Percentiles rank a stretch among this genome's conserved stretches.
Evolutionary conservation across 2,329 filamentous ascomycete genomes (phyloP).

Genomic region (Penicillium decumbens): DNA sequence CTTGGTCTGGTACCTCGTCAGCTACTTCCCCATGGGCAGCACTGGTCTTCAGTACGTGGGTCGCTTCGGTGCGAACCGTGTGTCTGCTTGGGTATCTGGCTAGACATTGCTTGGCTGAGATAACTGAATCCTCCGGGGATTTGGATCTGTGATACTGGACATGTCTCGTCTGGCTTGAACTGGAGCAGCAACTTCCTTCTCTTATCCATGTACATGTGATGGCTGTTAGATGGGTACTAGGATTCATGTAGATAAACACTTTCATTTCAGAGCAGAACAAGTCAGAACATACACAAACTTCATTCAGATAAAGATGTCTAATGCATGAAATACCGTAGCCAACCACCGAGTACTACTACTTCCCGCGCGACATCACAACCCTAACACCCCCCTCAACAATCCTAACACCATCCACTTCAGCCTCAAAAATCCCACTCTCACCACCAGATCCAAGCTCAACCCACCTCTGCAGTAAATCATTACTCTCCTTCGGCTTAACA

Average conservation of each 20-base stretch:
- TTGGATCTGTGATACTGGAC: background rate
- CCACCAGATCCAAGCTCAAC: constrained; percentile 54
- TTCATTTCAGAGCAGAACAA: no score
- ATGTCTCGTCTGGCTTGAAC: background rate
- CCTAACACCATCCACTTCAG: constrained; percentile 51
- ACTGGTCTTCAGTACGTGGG: constrained; percentile 81
- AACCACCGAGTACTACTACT: constrained; percentile 1
- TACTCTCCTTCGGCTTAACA: constrained; percentile 93
- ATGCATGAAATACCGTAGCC: background rate
- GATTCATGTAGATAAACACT: no score
- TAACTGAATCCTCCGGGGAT: background rate
- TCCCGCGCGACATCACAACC: constrained; percentile 42
- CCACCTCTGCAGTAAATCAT: constrained; percentile 75
- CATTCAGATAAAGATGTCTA: no score
- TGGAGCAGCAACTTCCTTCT: background rate
- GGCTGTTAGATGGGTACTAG: background rate
- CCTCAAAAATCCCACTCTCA: constrained; percentile 52
- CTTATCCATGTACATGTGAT: background rate
- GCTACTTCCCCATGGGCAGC: constrained; percentile 96
- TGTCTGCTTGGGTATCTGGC: constrained; percentile 81
- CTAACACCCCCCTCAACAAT: constrained; percentile 54
- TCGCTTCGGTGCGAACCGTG: constrained; percentile 76
- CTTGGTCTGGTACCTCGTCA: constrained; percentile 88
- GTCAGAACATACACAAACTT: no score
- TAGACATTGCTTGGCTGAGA: constrained; percentile 33